phyloP scores from a whole-genome alignment of 768 basidiomycete genomes.

The Tylopilus intermedius region DNA sequence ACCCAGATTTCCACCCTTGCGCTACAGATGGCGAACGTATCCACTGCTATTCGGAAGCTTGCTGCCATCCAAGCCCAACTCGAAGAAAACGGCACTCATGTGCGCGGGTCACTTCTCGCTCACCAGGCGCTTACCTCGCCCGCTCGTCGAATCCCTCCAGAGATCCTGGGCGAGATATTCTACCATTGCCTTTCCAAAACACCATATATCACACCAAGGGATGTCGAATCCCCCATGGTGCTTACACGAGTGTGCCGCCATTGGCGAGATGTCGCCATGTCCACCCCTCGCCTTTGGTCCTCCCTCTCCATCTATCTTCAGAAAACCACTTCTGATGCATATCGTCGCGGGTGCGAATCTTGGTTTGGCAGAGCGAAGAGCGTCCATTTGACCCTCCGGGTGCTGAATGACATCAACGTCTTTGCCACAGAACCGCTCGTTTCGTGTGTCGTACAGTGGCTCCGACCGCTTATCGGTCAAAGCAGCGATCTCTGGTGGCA shows the following conservation, averaged over 20 bases:
- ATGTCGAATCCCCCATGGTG: constrained; percentile 21
- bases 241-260: constrained; percentile 25
- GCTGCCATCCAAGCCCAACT: constrained; percentile 14
- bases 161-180: constrained; percentile 30
- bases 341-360: constrained; percentile 19
- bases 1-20: constrained; percentile 19
- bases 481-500: constrained; percentile 31
- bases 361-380: constrained; percentile 30
- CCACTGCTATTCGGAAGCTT: constrained; percentile 18
- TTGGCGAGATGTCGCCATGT: constrained; percentile 29
- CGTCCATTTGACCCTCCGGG: constrained; percentile 22
- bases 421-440: constrained; percentile 2
- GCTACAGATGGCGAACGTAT: constrained; percentile 17
- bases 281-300: constrained; percentile 31
- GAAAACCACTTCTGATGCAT: constrained; percentile 1
- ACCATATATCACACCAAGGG: constrained; percentile 22
- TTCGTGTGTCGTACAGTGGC: constrained; percentile 16
- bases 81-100: constrained; percentile 12
- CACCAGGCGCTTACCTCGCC: constrained; percentile 24
- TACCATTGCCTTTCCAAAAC: constrained; percentile 23
- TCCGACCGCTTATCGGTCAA: constrained; percentile 18
- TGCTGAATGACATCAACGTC: constrained; percentile 23
- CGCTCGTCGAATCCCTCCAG: constrained; percentile 23
- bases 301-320: constrained; percentile 24
- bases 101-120: constrained; percentile 20